Base-by-base conservation (phyloP, 768 basidiomycete genomes). In the Cystobasidium onofrii region DNA sequence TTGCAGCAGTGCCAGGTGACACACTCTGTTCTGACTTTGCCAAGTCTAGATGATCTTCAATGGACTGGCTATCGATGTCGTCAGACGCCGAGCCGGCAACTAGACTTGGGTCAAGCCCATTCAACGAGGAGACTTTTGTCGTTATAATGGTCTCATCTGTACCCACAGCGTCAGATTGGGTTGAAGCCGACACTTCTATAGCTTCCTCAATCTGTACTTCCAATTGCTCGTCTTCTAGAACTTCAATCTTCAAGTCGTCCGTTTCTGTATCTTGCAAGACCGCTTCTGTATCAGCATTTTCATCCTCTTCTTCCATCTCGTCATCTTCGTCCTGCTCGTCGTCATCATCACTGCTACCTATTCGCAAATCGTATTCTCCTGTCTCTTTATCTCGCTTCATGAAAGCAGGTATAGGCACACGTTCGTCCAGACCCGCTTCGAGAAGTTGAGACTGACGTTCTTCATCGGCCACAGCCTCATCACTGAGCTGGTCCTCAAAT, bases 351-450 rank as follows among this genome's bases (percentile, higher is more conserved):
- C 18, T 55, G 17, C n/a, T 25, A 29, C n/a, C 55, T 7, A 36
- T 36, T 39, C 36, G 10, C 3, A 41, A 10, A 12, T 71, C 69
- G 20, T 60, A 55, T 20, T 71, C 55, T 27, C 44, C 55, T 9
- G 50, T 33, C 54, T 46, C 69, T 60, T 71, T 60, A n/a, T 71
- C 36, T n/a, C 23, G 52, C 39, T 71, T 71, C 29, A 71, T 33
- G 25, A 71, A 71, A 29, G 54, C n/a, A 9, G 69, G 69, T 57
- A 71, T 60, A 18, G 69, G 69, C 20, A 71, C 69, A 7, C 69
- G 52, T 12, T 60, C 52, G 10, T 71, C 54, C 7, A 71, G 25
- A 10, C 9, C 69, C 9, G 69, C 69, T 23, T 57, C 1, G 12
- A 25, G 17, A 7, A 31, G 63, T 17, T 3, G 17, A 29, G 29